Evolutionary conservation across 2,329 filamentous ascomycete species (phyloP).

Genomic region (Gaeumannomyces tritici): DNA sequence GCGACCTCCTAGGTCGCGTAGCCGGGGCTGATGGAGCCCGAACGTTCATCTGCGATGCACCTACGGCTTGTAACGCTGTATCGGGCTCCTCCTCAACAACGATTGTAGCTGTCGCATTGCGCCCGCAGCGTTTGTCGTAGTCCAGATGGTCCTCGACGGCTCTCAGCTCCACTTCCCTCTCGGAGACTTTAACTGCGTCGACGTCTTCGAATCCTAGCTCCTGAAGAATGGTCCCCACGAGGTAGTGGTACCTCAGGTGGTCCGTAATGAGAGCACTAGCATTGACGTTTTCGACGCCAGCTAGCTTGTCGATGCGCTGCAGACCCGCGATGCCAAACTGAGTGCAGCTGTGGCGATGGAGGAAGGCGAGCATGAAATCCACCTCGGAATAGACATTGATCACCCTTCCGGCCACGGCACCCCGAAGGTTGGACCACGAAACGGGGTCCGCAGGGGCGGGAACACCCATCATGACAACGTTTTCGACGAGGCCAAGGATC

Average conservation of each 20-base stretch:
- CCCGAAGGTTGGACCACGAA: constrained; percentile 70
- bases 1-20: neutral
- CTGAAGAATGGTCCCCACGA: constrained; percentile 57
- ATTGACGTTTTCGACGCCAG: constrained; percentile 58
- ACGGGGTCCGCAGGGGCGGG: constrained; percentile 63
- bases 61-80: neutral
- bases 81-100: neutral
- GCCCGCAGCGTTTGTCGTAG: constrained; percentile 10
- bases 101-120: too few relatives aligned
- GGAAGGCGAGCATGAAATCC: constrained; percentile 80
- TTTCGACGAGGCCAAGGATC: constrained; percentile 80
- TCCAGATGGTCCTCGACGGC: constrained; percentile 16
- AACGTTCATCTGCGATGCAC: neutral
- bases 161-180: constrained; percentile 19
- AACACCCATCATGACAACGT: constrained; percentile 73
- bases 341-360: constrained; percentile 75
- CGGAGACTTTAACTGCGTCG: constrained; percentile 26
- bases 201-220: constrained; percentile 62
- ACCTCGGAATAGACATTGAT: constrained; percentile 84
- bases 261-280: constrained; percentile 56
- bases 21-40: too few relatives aligned
- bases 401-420: constrained; percentile 72
- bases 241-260: constrained; percentile 60
- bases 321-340: constrained; percentile 80
- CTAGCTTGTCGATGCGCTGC: constrained; percentile 60